phyloP scores from a whole-genome alignment of 2,329 filamentous ascomycete species.

The Calonectria pseudoturangicola region DNA sequence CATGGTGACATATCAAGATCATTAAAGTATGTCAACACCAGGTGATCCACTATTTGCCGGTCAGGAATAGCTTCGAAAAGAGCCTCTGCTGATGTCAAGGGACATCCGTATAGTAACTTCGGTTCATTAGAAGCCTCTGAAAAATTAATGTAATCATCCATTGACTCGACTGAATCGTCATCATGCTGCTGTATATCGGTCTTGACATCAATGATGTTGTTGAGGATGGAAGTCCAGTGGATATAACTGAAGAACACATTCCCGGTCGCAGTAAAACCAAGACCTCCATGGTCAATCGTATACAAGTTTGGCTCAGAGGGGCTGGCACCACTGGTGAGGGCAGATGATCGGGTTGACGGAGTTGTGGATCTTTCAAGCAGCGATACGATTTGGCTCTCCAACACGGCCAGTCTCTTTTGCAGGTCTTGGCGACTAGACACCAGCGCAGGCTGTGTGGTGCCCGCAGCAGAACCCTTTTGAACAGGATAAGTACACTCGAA shows the following conservation, averaged over 20 bases:
- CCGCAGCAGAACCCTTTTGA: background rate
- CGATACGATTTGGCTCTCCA: slow-evolving; percentile 10
- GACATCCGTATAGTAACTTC: slow-evolving; percentile 4
- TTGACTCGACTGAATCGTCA: background rate
- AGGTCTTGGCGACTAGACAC: background rate
- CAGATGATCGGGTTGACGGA: background rate
- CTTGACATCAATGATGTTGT: slow-evolving; percentile 8
- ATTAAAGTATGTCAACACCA: slow-evolving; percentile 11
- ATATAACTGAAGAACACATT: slow-evolving; percentile 11
- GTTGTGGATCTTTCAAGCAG: slow-evolving; percentile 17
- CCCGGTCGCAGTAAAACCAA: background rate
- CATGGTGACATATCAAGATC: slow-evolving; percentile 18
- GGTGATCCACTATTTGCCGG: slow-evolving; percentile 8
- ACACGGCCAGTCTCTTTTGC: background rate
- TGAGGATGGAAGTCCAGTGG: slow-evolving; percentile 4
- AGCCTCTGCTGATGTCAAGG: background rate
- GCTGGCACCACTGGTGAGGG: background rate
- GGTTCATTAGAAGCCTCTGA: background rate
- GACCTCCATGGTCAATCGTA: background rate
- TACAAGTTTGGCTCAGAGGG: background rate
- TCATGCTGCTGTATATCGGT: slow-evolving; percentile 1
- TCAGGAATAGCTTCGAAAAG: slow-evolving; percentile 14
- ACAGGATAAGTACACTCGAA: slow-evolving; percentile 1
- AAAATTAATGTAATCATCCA: background rate
- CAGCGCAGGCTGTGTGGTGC: background rate